Percentiles rank a stretch among this genome's conserved stretches.
Evolutionary conservation across 192 early-diverging fungal species (phyloP).

Genomic region (Coemansia sp.): DNA sequence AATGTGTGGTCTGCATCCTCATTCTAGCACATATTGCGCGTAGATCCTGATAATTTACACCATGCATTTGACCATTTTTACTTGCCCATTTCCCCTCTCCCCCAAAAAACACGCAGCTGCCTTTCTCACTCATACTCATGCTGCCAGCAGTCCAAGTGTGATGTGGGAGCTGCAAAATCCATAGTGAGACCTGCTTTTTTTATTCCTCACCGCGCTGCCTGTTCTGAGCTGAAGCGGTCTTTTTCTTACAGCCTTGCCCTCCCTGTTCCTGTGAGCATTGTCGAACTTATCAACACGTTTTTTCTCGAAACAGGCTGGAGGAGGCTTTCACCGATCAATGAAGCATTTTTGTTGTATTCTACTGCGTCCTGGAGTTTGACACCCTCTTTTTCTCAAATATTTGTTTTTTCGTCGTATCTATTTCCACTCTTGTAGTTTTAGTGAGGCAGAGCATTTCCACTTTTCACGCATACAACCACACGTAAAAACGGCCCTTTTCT

Average conservation of each 20-base stretch:
- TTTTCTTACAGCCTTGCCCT: not conserved
- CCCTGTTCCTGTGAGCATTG: too few relatives aligned
- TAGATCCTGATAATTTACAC: slow-evolving; percentile 53
- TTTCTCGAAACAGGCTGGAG: too few relatives aligned
- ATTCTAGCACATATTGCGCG: slow-evolving; percentile 24
- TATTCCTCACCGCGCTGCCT: not conserved
- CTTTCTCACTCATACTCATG: not conserved
- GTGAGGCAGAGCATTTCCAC: not conserved
- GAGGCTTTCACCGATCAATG: not conserved
- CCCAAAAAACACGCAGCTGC: not conserved
- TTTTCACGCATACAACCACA: not conserved
- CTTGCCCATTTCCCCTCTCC: not conserved
- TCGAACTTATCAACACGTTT: too few relatives aligned
- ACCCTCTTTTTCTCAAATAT: not conserved
- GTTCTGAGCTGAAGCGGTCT: too few relatives aligned
- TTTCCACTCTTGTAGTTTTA: not conserved
- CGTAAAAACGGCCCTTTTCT: too few relatives aligned
- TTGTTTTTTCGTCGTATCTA: not conserved
- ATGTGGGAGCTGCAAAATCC: not conserved
- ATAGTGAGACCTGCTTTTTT: not conserved
- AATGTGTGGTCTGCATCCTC: slow-evolving; percentile 4
- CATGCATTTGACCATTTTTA: slow-evolving; percentile 24
- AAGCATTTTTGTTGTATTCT: not conserved
- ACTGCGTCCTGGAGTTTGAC: not conserved
- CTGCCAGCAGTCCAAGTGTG: too few relatives aligned